Evolutionary conservation across 2,329 filamentous ascomycete genomes (phyloP), one percentile per base, ranked within the genome.

Genomic region (Colletotrichum liaoningense): DNA sequence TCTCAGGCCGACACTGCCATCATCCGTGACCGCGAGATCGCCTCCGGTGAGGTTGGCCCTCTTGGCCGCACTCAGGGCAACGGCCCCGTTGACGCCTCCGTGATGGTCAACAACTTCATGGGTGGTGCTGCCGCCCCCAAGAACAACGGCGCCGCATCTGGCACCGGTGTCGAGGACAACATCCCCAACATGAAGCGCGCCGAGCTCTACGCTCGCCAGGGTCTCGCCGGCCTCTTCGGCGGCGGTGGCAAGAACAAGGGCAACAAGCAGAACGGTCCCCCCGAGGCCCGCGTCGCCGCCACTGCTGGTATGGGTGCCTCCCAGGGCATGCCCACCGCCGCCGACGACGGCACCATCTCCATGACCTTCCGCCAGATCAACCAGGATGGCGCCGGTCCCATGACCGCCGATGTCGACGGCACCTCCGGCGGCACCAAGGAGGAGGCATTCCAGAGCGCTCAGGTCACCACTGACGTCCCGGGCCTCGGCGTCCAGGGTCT

Each of bases 361-460:
- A 88, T 93, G 87, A 90, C 88, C 73, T 93, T 89, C 84, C 90
- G 91, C 80, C 89, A 93, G 84, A 89, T 93, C 84, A 93, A 93
- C 87, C 91, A 93, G 81, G 91, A 93, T 77, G 91, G 91, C 26
- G 92, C 91, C 0, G 92, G 91, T 2, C 91, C 91, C 1, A 83
- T 93, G 60, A 87, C 84, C 35, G 91, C 91, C 9, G 84, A 85
- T 56, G 84, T 93, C 62, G 91, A 93, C 78, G 82, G 85, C 55
- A 92, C 90, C 30, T 93, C 90, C 1, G 91, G 90, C 42, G 92
- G 91, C 67, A 90, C 87, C 5, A 89, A 92, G 77, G 79, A 87
- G 28, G 78, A 81, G 54, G 91, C 91, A 35, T 93, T 93, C 86
- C 79, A 91, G 81, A 81, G 79, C 4, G 91, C 91, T 19, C 78